Percentiles rank a stretch among this genome's conserved stretches.
Conservation (phyloP, 768 basidiomycete species). For the Agrocybe chaxingu region DNA sequence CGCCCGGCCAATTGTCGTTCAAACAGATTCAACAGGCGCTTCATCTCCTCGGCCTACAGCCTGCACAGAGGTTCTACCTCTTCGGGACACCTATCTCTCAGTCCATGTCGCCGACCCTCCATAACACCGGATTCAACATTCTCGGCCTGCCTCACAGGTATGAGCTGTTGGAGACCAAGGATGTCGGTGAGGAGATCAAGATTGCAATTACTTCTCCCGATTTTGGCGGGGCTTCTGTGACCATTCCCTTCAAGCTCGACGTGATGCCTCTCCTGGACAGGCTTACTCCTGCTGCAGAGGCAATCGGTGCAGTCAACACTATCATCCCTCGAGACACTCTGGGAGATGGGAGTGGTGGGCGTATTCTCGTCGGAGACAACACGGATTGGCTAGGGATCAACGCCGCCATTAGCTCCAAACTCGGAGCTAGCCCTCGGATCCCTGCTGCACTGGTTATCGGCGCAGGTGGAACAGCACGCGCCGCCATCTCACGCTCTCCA, state of each 20-base stretch:
- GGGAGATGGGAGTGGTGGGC: slow-evolving; percentile 33
- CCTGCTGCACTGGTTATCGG: slow-evolving; percentile 81
- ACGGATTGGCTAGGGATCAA: slow-evolving; percentile 94
- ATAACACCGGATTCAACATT: slow-evolving; percentile 81
- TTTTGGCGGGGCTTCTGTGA: slow-evolving; percentile 96
- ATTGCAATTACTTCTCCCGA: slow-evolving; percentile 57
- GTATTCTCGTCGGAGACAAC: slow-evolving; percentile 83
- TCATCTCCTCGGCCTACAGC: slow-evolving; percentile 76
- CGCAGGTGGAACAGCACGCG: slow-evolving; percentile 92
- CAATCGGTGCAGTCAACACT: slow-evolving; percentile 96
- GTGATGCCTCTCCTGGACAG: slow-evolving; percentile 80
- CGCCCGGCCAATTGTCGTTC: slow-evolving; percentile 91
- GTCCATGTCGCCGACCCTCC: slow-evolving; percentile 90
- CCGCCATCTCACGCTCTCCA: slow-evolving; percentile 90
- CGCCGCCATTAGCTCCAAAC: slow-evolving; percentile 43
- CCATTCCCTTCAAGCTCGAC: slow-evolving; percentile 93
- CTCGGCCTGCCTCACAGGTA: slow-evolving; percentile 88
- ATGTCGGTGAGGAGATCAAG: slow-evolving; percentile 64
- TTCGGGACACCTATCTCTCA: slow-evolving; percentile 87
- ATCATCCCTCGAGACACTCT: slow-evolving; percentile 54
- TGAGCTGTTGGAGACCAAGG: slow-evolving; percentile 67
- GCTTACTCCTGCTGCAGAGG: slow-evolving; percentile 75
- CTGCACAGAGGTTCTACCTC: slow-evolving; percentile 73
- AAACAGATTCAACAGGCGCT: slow-evolving; percentile 81
- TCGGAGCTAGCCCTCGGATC: slow-evolving; percentile 33